Evolutionary conservation across 495 filamentous ascomycete species (phyloP), one percentile per base, ranked within the genome.

Genomic region (Chaetomidium leptoderma): DNA sequence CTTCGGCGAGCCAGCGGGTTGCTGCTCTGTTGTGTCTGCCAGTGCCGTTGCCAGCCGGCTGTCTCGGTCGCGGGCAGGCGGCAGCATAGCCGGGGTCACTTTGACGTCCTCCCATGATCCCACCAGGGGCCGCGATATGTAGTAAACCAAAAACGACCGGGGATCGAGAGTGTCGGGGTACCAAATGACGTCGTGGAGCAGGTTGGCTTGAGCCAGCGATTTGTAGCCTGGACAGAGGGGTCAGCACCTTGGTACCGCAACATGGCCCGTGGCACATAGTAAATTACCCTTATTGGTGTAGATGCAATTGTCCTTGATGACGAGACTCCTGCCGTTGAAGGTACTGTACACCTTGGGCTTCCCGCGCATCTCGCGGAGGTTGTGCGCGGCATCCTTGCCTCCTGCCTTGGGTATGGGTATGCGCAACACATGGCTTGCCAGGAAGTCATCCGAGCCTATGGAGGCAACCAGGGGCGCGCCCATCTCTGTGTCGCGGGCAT

Each of bases 331-430:
- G 36, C 95, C 91, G 73, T 99, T 97, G 62, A 91, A 77, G 0
- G 95, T 99, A 24, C 85, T 87, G 66, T 90, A 92, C 63, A 95
- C 89, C 71, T 89, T 96, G 13, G 93, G 88, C 76, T 97, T 99
- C 40, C 89, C 90, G 68, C 90, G 81, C 70, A 81, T 90, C 72
- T 99, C 95, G 52, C 95, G 87, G 58, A 95, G 83, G 70, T 84
- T 92, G 29, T 80, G 78, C 13, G 68, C 55, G 19, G 76, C 79
- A 69, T 92, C 88, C 72, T 89, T 89, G 59, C 78, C 84, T 66
- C 80, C 82, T 58, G 75, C 78, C 57, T 77, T 74, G 53, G 80
- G 78, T 17, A 78, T 74, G 24, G 88, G 86, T 59, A 96, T 84
- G 61, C 93, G 89, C 64, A 99, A 76, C 47, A 97, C 90, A 88